A percentile compares a stretch with the other conserved stretches of the same genome.
Evolutionary conservation across 345 rosid genomes (phyloP).

Genomic region (Heritiera littoralis): DNA sequence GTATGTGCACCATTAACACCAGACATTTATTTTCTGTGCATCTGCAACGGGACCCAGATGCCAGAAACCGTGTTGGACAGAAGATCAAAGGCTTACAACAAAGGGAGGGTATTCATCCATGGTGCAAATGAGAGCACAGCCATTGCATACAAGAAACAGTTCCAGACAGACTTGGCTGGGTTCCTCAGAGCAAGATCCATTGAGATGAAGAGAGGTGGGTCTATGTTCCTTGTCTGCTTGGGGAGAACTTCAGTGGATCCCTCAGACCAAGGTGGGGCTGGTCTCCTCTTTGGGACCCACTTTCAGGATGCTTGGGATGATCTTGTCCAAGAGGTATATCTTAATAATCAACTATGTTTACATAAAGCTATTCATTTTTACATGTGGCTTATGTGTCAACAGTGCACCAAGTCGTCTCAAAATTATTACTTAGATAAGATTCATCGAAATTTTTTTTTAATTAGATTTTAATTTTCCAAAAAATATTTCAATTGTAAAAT

Average conservation of each 20-base stretch:
- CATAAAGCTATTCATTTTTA: slow-evolving; percentile 3
- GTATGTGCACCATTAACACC: not conserved
- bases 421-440: not conserved
- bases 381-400: slow-evolving; percentile 10
- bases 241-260: slow-evolving; percentile 89
- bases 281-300: slow-evolving; percentile 93
- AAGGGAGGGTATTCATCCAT: slow-evolving; percentile 79
- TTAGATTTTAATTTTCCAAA: no score
- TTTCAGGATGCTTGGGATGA: slow-evolving; percentile 99
- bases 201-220: slow-evolving; percentile 82
- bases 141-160: slow-evolving; percentile 70
- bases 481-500: no score
- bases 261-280: slow-evolving; percentile 94
- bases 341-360: not conserved
- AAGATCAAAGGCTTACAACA: slow-evolving; percentile 73
- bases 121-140: slow-evolving; percentile 63
- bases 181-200: slow-evolving; percentile 69
- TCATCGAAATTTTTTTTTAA: not conserved
- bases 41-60: slow-evolving; percentile 42
- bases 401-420: not conserved
- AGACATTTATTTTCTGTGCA: not conserved
- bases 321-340: slow-evolving; percentile 88
- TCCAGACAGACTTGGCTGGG: slow-evolving; percentile 69
- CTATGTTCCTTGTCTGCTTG: slow-evolving; percentile 91
- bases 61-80: slow-evolving; percentile 76